Base-by-base conservation (phyloP, 371 early-diverging fungal species). In the Syncephalastrum racemosum region DNA sequence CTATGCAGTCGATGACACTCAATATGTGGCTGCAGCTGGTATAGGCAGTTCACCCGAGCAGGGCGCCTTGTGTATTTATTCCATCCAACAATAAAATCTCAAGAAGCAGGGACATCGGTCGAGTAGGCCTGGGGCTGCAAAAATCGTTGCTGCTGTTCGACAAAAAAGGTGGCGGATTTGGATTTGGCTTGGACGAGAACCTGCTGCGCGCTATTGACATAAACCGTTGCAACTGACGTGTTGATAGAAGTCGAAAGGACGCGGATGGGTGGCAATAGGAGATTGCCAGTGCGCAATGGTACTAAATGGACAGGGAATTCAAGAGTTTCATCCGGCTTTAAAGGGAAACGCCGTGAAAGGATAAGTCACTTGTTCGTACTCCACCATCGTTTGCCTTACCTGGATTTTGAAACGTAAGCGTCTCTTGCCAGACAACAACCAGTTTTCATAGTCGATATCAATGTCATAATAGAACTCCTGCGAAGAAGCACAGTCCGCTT, bases 371-470 rank as follows among this genome's bases (percentile, higher is more conserved):
- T 16, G 12, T 44, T 13, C 6, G 24, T 23, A 15, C 39, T 42
- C 2, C 23, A 45, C 5, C 24, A 27, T 43, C 18, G 27, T 42
- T 19, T 45, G 22, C 13, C 12, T 10, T 70, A 86, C 88, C 83
- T 87, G 82, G 25, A 84, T 79, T 12, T 49, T 49, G 59, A 90
- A 85, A 4, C 82, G 65, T 40, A 82, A 59, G 46, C 85, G 80
- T 53, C 81, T 74, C 60, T 85, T 82, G 5, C 91, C 91, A 14
- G 86, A 71, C 5, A 90, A 58, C 8, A 90, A 50, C 90, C 90
- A 90, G 58, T 83, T 81, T 36, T 83, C 82, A 59, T 85, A 85
- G 52, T 87, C 85, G 1, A 83, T 82, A 54, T 82, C 71, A 55
- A 90, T 76, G n/a, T 88, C 87, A 54, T 87, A 88, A 53, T 64